Evolutionary conservation across 805 yeast genomes (phyloP), one percentile per base, ranked within the genome.

Genomic region (Candida maris): DNA sequence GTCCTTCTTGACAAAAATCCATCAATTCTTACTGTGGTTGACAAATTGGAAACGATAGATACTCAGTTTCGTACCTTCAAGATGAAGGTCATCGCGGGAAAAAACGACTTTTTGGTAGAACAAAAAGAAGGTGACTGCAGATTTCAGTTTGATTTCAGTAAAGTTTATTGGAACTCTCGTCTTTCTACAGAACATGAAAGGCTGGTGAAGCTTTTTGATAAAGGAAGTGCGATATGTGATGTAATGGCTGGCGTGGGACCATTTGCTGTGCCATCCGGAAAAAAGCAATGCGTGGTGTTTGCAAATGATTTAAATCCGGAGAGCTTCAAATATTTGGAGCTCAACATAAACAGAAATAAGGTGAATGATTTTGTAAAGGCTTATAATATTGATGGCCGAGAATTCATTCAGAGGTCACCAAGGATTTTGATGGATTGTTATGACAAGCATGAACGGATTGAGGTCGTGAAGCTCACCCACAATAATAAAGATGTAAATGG

Each of bases 181-280:
- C 68, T 93, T 34, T 91, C 88, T 48, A 85, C 96, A 1, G 99
- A 93, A 53, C 99, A 93, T 59, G 91, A 79, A 31, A 68, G 97
- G 41, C 63, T 93, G 28, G 81, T 93, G 3, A 56, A 63, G 1
- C 54, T 62, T 25, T 68, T 67, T 39, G 82, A 85, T 50, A 50
- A 73, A 27, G 82, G 83, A 7, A 83, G 82, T 41, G 84, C 87
- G 5, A 84, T 94, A 0, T 86, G 87, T 51, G 99, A 93, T 65
- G 97, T 88, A 0, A 85, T 94, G 77, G 97, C 96, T 1, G 99
- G 99, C 31, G 97, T 93, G 2, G 99, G 99, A 0, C 99, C 99
- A 4, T 93, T 94, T 66, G 91, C 95, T 2, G 77, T 93, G 1
- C 99, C 99, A 0, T 95, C 97, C 1, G 97, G 89, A 10, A 87